A percentile compares a stretch with the other conserved stretches of the same genome.
Conservation (phyloP, 345 rosid species). For the Sisymbrium altissimum region DNA sequence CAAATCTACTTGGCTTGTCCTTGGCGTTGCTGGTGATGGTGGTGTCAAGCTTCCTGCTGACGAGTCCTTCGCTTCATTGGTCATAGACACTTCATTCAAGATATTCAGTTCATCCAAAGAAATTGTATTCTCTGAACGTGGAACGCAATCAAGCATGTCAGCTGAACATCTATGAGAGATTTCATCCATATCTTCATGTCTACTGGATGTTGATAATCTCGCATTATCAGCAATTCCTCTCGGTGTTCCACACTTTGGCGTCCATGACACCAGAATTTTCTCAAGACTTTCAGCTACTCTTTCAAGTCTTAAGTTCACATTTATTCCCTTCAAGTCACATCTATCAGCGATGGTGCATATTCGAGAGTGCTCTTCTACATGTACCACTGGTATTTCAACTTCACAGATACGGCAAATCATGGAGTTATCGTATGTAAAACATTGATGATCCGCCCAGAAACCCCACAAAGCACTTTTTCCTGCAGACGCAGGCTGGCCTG, state of each 20-base stretch:
- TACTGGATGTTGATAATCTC: conserved; percentile 34
- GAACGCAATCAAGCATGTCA: conserved; percentile 58
- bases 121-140: conserved; percentile 51
- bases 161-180: conserved; percentile 48
- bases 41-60: conserved; percentile 92
- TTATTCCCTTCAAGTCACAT: conserved; percentile 91
- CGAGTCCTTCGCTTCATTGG: conserved; percentile 50
- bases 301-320: conserved; percentile 73
- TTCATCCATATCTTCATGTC: conserved; percentile 48
- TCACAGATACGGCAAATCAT: conserved; percentile 99
- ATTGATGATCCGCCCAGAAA: conserved; percentile 59
- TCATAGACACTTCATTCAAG: conserved; percentile 42
- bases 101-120: conserved; percentile 47
- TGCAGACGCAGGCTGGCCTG: conserved; percentile 48
- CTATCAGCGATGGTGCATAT: conserved; percentile 95
- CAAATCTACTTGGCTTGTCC: conserved; percentile 75
- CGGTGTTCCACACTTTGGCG: conserved; percentile 69
- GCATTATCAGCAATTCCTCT: conserved; percentile 45
- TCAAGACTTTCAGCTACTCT: conserved; percentile 92
- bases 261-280: conserved; percentile 75
- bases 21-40: conserved; percentile 73
- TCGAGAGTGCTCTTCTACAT: conserved; percentile 94
- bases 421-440: conserved; percentile 63
- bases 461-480: conserved; percentile 60
- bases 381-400: conserved; percentile 97